Evolutionary conservation across 2,329 filamentous ascomycete genomes (phyloP).

Genomic region (Arthrinium puccinioides): DNA sequence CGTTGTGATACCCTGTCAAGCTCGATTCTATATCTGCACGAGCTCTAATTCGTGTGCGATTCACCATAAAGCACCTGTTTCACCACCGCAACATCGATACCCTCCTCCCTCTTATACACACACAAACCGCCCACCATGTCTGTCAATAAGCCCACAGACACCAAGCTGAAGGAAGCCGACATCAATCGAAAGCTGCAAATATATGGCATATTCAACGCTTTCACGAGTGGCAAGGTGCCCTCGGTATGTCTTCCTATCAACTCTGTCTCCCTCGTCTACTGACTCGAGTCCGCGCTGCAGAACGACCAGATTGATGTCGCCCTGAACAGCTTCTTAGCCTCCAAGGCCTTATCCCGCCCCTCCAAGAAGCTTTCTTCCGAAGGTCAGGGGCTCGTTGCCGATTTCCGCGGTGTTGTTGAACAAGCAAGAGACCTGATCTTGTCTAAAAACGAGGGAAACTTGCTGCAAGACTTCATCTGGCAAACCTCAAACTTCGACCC

Average conservation of each 20-base stretch:
- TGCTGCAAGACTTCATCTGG: constrained; percentile 96
- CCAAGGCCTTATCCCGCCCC: constrained; percentile 61
- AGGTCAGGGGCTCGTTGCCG: constrained; percentile 69
- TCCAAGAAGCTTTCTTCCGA: constrained; percentile 74
- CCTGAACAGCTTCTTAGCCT: constrained; percentile 77
- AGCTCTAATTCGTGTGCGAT: too few species aligned
- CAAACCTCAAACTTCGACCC: constrained; percentile 71
- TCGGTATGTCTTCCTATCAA: constrained; percentile 51
- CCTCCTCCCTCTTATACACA: neutral
- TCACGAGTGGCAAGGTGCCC: constrained; percentile 82
- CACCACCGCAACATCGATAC: too few species aligned
- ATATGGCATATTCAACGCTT: constrained; percentile 83
- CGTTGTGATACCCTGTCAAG: constrained; percentile 5
- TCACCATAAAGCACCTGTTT: too few species aligned
- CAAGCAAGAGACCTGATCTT: constrained; percentile 75
- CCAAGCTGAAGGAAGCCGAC: constrained; percentile 72
- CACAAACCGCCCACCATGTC: constrained; percentile 14
- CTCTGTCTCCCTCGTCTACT: constrained; percentile 8
- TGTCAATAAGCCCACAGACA: constrained; percentile 69
- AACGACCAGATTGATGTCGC: constrained; percentile 96
- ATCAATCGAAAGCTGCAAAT: constrained; percentile 92
- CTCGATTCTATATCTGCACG: too few species aligned
- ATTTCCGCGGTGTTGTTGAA: constrained; percentile 72
- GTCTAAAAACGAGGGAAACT: constrained; percentile 89
- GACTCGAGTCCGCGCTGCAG: constrained; percentile 22